A percentile compares a stretch with the other conserved stretches of the same genome.
Conservation (phyloP, 2,329 filamentous ascomycete species). For the Sporothrix mexicana region DNA sequence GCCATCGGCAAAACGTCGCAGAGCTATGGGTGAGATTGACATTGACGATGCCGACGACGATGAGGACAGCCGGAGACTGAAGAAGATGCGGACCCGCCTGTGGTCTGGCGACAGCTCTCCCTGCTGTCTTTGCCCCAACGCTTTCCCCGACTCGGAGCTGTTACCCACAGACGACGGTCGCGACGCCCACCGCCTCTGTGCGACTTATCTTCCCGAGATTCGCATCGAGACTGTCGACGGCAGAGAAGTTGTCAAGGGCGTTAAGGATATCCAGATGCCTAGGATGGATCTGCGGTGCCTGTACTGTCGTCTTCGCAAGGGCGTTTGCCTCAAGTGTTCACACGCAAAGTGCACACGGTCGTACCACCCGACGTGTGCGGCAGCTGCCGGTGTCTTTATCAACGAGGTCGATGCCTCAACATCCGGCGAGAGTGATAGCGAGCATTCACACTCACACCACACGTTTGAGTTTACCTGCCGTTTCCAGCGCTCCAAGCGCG, state of each 20-base stretch:
- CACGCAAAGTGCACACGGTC: constrained; percentile 91
- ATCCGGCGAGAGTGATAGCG: constrained; percentile 79
- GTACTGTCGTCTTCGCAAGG: constrained; percentile 90
- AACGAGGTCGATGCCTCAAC: constrained; percentile 88
- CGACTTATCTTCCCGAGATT: constrained; percentile 89
- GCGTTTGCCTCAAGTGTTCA: constrained; percentile 97
- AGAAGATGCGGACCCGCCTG: constrained; percentile 77
- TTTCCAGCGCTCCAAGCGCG: constrained; percentile 88
- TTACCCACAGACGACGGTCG: constrained; percentile 86
- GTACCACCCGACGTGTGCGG: constrained; percentile 94
- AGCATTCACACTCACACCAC: constrained; percentile 72
- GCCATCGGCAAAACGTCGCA: constrained; percentile 22
- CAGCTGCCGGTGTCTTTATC: constrained; percentile 88
- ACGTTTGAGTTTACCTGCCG: constrained; percentile 91
- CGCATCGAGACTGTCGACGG: constrained; percentile 76
- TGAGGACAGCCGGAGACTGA: constrained; percentile 59
- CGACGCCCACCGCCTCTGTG: constrained; percentile 86
- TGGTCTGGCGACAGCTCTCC: constrained; percentile 50
- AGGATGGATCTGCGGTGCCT: constrained; percentile 91
- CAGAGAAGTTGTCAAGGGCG: constrained; percentile 76
- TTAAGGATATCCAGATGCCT: constrained; percentile 81
- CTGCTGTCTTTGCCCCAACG: constrained; percentile 91
- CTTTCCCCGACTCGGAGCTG: constrained; percentile 80
- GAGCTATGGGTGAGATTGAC: not conserved
- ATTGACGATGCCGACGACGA: constrained; percentile 45